A percentile compares a stretch with the other conserved stretches of the same genome.
Conservation (phyloP, 768 basidiomycete species). For the Cyathus striatus region DNA sequence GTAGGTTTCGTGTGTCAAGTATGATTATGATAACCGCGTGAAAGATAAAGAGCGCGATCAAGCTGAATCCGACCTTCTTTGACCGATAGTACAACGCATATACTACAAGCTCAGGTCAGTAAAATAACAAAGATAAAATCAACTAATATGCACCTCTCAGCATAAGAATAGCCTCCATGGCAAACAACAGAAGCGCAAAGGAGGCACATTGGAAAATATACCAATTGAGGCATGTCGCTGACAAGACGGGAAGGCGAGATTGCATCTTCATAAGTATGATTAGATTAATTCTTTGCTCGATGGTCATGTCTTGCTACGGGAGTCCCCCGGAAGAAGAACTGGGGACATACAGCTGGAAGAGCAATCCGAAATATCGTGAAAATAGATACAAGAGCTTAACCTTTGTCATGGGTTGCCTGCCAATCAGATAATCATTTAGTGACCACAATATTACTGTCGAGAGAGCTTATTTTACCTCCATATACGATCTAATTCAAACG, state of each 20-base stretch:
- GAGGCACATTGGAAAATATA: slow-evolving; percentile 9
- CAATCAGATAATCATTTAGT: not conserved
- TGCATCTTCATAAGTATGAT: not conserved
- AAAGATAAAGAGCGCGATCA: not conserved
- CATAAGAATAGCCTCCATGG: slow-evolving; percentile 10
- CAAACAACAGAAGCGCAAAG: slow-evolving; percentile 8
- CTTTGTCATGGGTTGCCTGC: not conserved
- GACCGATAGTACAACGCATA: not conserved
- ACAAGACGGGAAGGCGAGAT: not conserved
- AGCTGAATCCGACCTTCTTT: not conserved
- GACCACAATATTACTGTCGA: not conserved
- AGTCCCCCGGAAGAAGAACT: too few species aligned
- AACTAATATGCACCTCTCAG: too few species aligned
- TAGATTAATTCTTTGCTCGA: not conserved
- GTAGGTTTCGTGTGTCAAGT: not conserved
- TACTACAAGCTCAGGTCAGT: not conserved
- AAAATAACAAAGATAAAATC: not conserved
- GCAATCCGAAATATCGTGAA: not conserved
- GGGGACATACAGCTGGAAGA: not conserved
- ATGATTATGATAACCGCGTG: slow-evolving; percentile 6
- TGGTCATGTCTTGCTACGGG: not conserved
- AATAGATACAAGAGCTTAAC: not conserved
- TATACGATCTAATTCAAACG: not conserved
- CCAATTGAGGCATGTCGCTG: slow-evolving; percentile 1
- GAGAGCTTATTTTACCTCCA: not conserved